Evolutionary conservation across 805 yeast genomes (phyloP), one percentile per base, ranked within the genome.

Genomic region (Wickerhamomyces xylosicus): DNA sequence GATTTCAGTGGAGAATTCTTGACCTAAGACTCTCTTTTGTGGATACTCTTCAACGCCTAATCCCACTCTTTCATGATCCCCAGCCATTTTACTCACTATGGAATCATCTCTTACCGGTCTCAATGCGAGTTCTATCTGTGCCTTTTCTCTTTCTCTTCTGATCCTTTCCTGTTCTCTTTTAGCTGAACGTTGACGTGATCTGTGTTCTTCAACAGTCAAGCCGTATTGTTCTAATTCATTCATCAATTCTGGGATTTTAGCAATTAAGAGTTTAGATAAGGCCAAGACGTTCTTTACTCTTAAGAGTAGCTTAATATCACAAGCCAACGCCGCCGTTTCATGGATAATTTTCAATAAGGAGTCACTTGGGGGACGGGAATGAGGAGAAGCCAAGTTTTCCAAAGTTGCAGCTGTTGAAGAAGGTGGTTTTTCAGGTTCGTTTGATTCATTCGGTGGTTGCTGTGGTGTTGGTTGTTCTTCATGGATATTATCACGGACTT

Each of bases 251-350:
- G 27, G 37, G 39, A 55, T 59, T 36, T 61, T 64, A 25, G 54
- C 45, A n/a, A 45, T 50, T 32, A 70, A 52, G 13, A 60, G 56
- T 19, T 54, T 53, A 14, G 71, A 57, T 72, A 76, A 71, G 38
- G 71, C 74, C 36, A 72, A 55, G 1, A 67, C 75, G 50, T 77
- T 77, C 42, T 67, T 55, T 0, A 79, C 68, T 39, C 83, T 60
- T 35, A 77, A 50, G 67, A 80, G 68, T 42, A 83, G 56, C 48
- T 78, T 77, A 59, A 77, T 63, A 50, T 83, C 90, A 43, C 77
- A 71, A 0, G 74, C 74, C 33, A 79, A 54, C 0, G 77, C 72
- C 1, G 81, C 77, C 4, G 74, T 61, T 46, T 83, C 85, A 48
- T 72, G 74, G 34, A 82, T 70, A 35, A 75, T 54, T 42, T 77